Base-by-base conservation (phyloP, 768 basidiomycete species). In the Sporobolomyces pararoseus region DNA sequence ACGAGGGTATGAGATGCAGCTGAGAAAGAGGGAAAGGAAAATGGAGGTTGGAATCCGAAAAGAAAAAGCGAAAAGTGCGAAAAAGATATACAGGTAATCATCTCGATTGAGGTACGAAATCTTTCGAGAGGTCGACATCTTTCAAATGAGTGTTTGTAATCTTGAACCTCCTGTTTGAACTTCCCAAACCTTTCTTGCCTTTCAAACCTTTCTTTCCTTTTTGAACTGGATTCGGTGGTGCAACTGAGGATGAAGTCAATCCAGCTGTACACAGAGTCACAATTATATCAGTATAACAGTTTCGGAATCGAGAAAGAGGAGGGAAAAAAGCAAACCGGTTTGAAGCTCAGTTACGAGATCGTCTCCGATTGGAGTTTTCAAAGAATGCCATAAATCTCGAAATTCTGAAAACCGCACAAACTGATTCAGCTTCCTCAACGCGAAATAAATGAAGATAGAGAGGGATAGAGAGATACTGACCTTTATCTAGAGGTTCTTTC, bases 111-210 rank as follows among this genome's bases (percentile, higher is more conserved):
- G 66, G 62, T 16, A 67, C 64, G 78, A 86, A 90, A 76, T 91
- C 89, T 71, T 85, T 85, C 52, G 87, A 86, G 58, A 95, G 80
- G 80, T 95, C 92, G 81, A 96, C 88, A 25, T 87, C 89, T 77
- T 86, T 89, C 78, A 93, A 80, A 82, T 95, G 92, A 4, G 88
- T 86, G 76, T 95, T 96, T 46, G 91, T 94, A 75, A 95, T 86
- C 75, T 89, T 86, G 64, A 86, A 86, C 76, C 87, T 87, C 55
- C 92, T 84, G 77, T 89, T 75, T 51, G 68, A 87, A 23, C 87
- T 55, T 85, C 85, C 88, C 17, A 86, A 83, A 58, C 89, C 88
- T 75, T 88, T 89, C 76, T 89, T 89, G 80, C 91, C 94, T 83
- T 88, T 92, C 75, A 84, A 84, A 77, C 81, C 19, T 83, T 80